Percentiles rank a stretch among this genome's conserved stretches.
Evolutionary conservation across 2,329 filamentous ascomycete species (phyloP).

Genomic region (Bipolaris oryzae): DNA sequence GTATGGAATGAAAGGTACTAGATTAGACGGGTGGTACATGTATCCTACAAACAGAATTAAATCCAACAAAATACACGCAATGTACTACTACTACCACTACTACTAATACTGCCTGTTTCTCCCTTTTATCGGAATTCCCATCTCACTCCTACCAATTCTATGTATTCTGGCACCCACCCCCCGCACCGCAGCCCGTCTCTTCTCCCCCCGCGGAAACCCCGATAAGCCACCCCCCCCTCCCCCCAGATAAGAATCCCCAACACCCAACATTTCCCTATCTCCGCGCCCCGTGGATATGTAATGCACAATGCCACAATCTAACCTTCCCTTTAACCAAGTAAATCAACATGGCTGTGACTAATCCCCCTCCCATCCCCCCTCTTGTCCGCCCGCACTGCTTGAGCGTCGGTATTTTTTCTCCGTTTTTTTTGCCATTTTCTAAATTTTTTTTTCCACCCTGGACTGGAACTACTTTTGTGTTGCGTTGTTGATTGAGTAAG

Average conservation of each 20-base stretch:
- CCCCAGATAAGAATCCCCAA: conserved; percentile 17
- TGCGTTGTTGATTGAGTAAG: no score
- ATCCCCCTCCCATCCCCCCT: no score
- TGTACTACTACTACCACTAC: no score
- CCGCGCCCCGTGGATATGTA: conserved; percentile 47
- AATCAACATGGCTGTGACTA: conserved; percentile 46
- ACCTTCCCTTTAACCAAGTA: neutral
- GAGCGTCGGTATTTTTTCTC: no score
- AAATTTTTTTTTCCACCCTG: no score
- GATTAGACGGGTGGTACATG: neutral
- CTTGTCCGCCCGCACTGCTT: no score
- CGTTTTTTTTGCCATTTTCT: no score
- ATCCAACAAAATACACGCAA: neutral
- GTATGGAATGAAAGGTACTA: neutral
- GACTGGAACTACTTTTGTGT: neutral
- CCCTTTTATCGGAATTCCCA: no score
- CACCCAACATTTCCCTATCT: conserved; percentile 31
- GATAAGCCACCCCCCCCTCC: conserved; percentile 16
- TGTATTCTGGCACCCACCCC: no score
- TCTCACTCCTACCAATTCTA: no score
- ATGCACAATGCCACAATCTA: conserved; percentile 28
- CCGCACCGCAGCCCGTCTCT: no score
- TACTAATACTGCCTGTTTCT: no score
- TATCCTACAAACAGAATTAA: neutral
- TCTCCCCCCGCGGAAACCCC: neutral